These are phyloP conservation scores for Amaranthus tricolor DNA, from an alignment of 179 eudicot species.

Conservation along the genomic window DNA sequence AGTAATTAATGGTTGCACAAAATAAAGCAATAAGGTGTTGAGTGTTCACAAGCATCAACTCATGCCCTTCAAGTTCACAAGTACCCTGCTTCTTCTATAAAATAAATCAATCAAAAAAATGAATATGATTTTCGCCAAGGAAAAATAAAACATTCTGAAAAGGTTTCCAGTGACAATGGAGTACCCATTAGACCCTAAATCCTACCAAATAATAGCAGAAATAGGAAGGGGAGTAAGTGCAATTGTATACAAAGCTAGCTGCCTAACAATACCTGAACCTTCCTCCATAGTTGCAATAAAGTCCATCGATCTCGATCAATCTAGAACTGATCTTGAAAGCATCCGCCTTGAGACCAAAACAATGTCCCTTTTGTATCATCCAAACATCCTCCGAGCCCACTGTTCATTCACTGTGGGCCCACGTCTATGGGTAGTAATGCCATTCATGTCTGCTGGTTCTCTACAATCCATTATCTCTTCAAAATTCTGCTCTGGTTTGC, in stretches of 20 bases:
- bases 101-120: background rate
- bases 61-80: slow-evolving; percentile 30
- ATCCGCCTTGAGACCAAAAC: slow-evolving; percentile 57
- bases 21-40: too few relatives aligned
- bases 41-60: slow-evolving; percentile 42
- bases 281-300: slow-evolving; percentile 61
- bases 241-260: slow-evolving; percentile 63
- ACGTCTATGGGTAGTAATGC: slow-evolving; percentile 80
- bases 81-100: slow-evolving; percentile 10
- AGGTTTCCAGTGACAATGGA: slow-evolving; percentile 2
- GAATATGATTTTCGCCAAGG: background rate
- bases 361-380: slow-evolving; percentile 70
- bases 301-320: slow-evolving; percentile 60
- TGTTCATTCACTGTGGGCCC: slow-evolving; percentile 65
- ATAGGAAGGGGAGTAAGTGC: slow-evolving; percentile 73
- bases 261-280: slow-evolving; percentile 37
- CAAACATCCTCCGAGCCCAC: slow-evolving; percentile 66
- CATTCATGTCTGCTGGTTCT: slow-evolving; percentile 78
- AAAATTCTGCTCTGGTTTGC: slow-evolving; percentile 50
- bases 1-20: too few relatives aligned
- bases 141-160: background rate
- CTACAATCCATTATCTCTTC: slow-evolving; percentile 57
- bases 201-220: slow-evolving; percentile 51
- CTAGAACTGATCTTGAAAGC: slow-evolving; percentile 47
- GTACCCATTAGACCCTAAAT: slow-evolving; percentile 56